Base-by-base conservation (phyloP, 345 rosid genomes). In the Bruguiera parviflora region DNA sequence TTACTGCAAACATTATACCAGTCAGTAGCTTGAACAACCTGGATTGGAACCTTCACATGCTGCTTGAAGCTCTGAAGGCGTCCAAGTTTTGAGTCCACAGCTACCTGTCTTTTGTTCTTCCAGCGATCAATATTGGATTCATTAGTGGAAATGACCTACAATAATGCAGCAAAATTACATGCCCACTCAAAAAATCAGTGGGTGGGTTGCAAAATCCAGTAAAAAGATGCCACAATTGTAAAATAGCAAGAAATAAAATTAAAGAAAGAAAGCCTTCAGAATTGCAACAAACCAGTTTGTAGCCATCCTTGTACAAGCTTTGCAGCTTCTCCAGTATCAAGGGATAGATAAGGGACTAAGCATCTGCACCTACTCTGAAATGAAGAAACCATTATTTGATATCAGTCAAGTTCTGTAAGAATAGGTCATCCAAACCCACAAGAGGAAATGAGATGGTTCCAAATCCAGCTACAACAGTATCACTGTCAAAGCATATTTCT, bases 61-160 rank as follows among this genome's bases (percentile, higher is more conserved):
- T 88, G 73, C 71, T 88, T 87, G 77, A 95, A 95, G 79, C 84
- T 75, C 78, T 82, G 80, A 66, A 94, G 92, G 55, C 99, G 91
- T 71, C 99, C 97, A 37, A 88, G 33, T 78, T 94, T 94, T 43
- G 97, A 94, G 77, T 94, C 91, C 47, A 94, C 89, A 28, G 99
- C 99, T 64, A 74, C 84, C 76, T 94, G 97, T 70, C 99, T 87
- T 80, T 89, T 92, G 53, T 94, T 91, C 78, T 88, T 92, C 99
- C 99, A 89, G 73, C 97, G 93, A 46, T 94, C 97, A 70, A 94
- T 94, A 84, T 92, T 94, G 67, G 97, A 88, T 75, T 94, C 99
- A 78, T 94, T 94, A 20, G 96, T 86, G 84, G 91, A 94, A 82
- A 94, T 89, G 70, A 94, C 97, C 97, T 94, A 69, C 25, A 22